Percentiles rank a stretch among this genome's conserved stretches.
These are phyloP conservation scores for Penicillium sp. DNA, from an alignment of 2,329 filamentous ascomycete genomes.

Conservation along the genomic window DNA sequence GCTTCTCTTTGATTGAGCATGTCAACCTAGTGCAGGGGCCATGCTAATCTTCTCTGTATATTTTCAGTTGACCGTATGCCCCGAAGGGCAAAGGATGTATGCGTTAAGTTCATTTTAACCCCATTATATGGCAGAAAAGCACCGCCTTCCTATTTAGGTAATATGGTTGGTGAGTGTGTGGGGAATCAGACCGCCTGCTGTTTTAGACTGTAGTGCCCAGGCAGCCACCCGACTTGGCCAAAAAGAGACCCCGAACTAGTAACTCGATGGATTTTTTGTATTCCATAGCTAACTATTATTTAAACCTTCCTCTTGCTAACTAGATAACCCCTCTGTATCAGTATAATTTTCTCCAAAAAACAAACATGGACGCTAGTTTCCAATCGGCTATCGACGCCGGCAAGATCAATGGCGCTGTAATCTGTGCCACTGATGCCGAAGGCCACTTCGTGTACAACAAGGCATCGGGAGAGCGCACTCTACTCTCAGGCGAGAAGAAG, in stretches of 20 bases:
- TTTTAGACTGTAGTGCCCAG: too few relatives aligned
- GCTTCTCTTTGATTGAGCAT: conserved; percentile 80
- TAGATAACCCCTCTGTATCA: not conserved
- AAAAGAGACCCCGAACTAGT: too few relatives aligned
- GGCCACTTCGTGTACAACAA: conserved; percentile 45
- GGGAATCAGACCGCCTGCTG: too few relatives aligned
- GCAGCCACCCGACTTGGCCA: too few relatives aligned
- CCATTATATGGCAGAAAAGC: not conserved
- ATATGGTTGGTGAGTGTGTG: too few relatives aligned
- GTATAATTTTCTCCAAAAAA: not conserved
- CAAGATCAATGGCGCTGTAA: conserved; percentile 47
- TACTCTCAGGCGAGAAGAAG: conserved; percentile 43
- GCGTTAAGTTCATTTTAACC: conserved; percentile 23
- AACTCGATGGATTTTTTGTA: too few relatives aligned
- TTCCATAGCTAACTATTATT: not conserved
- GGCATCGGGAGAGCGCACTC: conserved; percentile 42
- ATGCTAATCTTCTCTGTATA: conserved; percentile 80
- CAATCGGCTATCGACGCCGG: conserved; percentile 46
- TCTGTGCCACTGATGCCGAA: conserved; percentile 43
- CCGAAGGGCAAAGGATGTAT: conserved; percentile 38
- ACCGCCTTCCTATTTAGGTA: not conserved
- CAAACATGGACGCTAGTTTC: conserved; percentile 41
- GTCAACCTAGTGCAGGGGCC: conserved; percentile 89
- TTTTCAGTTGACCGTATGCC: conserved; percentile 64
- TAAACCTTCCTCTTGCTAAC: not conserved